Evolutionary conservation across 78 protist genomes (phyloP), one percentile per base, ranked within the genome.

Genomic region (Dictyostelium purpureum): DNA sequence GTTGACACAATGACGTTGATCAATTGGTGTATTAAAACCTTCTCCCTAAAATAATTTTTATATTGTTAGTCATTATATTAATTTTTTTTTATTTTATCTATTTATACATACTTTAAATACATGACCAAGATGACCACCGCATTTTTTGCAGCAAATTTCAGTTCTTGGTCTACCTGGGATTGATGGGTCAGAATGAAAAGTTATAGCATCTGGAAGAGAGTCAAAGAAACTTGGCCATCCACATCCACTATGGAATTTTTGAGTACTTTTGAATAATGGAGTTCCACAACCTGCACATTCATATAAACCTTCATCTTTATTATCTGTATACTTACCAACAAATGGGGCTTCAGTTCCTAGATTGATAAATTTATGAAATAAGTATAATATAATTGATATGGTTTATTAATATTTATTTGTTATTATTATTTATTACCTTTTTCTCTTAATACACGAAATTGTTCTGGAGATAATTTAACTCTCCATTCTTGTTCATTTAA

Each of bases 1-100:
- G 89, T 97, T 97, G 9, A 96, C 98, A 63, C 98, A 97, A 80
- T 97, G 98, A 28, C 98, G 70, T 80, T 96, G 97, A 40, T 96
- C 87, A 19, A 92, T 96, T 18, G 89, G 96, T 18, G 94, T 94
- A 21, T 43, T 54, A 37, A 40, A 88, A 6, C 91, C 59, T 89
- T 96, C 97, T 21, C 96, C 96, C 73, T 95, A 28, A n/a, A 63
- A 63, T 54, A 12, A 28, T 24, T 12, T 14, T 9, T n/a, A 14
- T n/a, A 0, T 7, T 35, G 1, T 37, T 38, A 18, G 31, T 43
- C 21, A 70, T 43, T n/a, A 40, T 21, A n/a, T 67, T 6, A 0
- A 5, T 24, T 11, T 61, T 10, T 61, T 28, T 2, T 6, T 4
- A 4, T 26, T 11, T 6, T 1, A 28, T 37, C 4, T 9, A 9